These are phyloP conservation scores for Arthrobotrys megalospora DNA, from an alignment of 2,329 filamentous ascomycete genomes.

Conservation along the genomic window DNA sequence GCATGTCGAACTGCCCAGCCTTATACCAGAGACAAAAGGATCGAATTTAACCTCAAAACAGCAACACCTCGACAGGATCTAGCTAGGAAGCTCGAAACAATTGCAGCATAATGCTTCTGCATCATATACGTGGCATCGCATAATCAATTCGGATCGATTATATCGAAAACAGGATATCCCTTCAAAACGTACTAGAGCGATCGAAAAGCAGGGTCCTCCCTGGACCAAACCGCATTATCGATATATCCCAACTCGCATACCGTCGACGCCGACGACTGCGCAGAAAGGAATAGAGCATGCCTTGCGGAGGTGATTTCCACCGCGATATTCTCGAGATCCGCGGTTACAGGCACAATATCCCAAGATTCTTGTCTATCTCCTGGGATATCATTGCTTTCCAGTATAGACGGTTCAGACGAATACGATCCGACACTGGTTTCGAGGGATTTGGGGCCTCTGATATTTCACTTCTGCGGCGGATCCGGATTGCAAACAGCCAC, in stretches of 20 bases:
- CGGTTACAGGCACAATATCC: background rate
- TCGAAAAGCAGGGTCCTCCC: conserved; percentile 11
- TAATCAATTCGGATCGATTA: conserved; percentile 27
- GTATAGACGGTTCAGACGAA: background rate
- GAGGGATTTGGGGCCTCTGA: conserved; percentile 1
- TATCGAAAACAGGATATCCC: conserved; percentile 14
- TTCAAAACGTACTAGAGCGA: background rate
- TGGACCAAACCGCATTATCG: background rate
- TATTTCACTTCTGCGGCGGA: conserved; percentile 1
- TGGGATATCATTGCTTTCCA: background rate
- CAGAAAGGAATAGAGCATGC: background rate
- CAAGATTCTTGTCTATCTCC: background rate
- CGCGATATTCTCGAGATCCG: background rate
- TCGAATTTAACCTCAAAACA: conserved; percentile 10
- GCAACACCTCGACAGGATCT: conserved; percentile 12
- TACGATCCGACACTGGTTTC: conserved; percentile 1
- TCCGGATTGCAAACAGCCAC: conserved; percentile 13
- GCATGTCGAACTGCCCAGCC: background rate
- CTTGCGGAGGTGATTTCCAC: conserved; percentile 6
- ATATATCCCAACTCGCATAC: conserved; percentile 9
- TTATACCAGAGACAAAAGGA: background rate
- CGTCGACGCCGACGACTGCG: background rate
- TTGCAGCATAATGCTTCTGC: conserved; percentile 14
- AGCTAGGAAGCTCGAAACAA: conserved; percentile 28
- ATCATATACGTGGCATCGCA: conserved; percentile 30